Evolutionary conservation across 805 yeast species (phyloP).

Genomic region (Priceomyces fermenticarens): DNA sequence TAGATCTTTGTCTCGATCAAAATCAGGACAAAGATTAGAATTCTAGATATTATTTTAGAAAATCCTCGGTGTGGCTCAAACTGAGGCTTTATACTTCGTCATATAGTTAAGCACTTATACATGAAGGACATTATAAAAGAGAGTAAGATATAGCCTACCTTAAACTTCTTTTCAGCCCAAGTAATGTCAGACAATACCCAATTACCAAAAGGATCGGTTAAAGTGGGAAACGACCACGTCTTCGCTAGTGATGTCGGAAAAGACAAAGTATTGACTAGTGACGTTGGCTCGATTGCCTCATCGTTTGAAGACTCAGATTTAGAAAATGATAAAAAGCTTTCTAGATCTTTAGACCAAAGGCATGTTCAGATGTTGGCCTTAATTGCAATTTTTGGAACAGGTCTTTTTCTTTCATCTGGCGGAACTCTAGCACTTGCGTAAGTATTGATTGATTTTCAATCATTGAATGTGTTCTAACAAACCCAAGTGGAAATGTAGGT

Average conservation of each 20-base stretch:
- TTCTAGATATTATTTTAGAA: not conserved
- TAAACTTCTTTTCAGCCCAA: too few relatives aligned
- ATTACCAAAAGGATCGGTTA: not conserved
- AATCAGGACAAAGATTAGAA: too few relatives aligned
- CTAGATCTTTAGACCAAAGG: constrained; percentile 6
- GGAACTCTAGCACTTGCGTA: constrained; percentile 43
- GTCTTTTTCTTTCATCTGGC: constrained; percentile 56
- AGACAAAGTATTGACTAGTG: too few relatives aligned
- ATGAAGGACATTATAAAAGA: too few relatives aligned
- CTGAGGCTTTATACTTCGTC: too few relatives aligned
- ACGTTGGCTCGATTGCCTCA: too few relatives aligned
- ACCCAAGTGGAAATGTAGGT: constrained; percentile 31
- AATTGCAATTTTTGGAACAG: constrained; percentile 41
- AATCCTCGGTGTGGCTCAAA: too few relatives aligned
- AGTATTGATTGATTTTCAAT: constrained; percentile 1
- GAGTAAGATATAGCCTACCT: too few relatives aligned
- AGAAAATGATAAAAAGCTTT: constrained; percentile 1
- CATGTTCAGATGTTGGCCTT: constrained; percentile 19
- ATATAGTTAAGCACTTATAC: too few relatives aligned
- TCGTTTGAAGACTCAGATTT: not conserved
- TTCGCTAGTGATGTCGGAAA: not conserved
- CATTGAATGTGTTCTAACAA: constrained; percentile 1
- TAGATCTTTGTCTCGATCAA: too few relatives aligned
- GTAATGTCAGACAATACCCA: too few relatives aligned
- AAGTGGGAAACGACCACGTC: constrained; percentile 1